Conservation (phyloP, 2,329 filamentous ascomycete species). For the Ramularia endophylla region DNA sequence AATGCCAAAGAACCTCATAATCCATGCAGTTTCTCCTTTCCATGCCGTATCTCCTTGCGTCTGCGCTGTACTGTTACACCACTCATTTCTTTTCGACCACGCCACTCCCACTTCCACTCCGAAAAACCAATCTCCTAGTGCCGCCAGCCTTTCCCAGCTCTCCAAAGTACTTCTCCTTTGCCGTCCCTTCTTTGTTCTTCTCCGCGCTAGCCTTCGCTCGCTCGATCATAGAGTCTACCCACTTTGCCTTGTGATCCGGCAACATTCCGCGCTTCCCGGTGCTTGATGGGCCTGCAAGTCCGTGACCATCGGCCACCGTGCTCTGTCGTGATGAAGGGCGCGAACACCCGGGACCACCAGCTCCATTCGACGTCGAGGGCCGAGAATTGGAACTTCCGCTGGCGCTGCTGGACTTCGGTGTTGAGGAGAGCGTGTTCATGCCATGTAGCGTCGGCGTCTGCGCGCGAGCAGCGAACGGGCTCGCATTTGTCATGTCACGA, state of each 20-base stretch:
- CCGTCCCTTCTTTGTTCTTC: slow-evolving; percentile 28
- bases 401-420: slow-evolving; percentile 16
- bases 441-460: slow-evolving; percentile 4
- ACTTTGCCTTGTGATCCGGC: slow-evolving; percentile 64
- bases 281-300: slow-evolving; percentile 17
- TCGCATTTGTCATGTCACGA: no score
- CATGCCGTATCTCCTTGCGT: no score
- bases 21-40: neutral
- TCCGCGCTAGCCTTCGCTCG: slow-evolving; percentile 63
- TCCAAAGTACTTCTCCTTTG: slow-evolving; percentile 48
- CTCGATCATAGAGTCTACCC: slow-evolving; percentile 79
- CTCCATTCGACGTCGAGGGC: slow-evolving; percentile 21
- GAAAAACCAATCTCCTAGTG: slow-evolving; percentile 65
- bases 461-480: neutral
- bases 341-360: neutral
- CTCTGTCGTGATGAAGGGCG: slow-evolving; percentile 20
- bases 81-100: neutral
- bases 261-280: slow-evolving; percentile 17
- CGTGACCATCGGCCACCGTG: slow-evolving; percentile 7
- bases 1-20: no score
- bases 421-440: slow-evolving; percentile 6
- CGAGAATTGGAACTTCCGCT: slow-evolving; percentile 18
- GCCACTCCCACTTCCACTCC: slow-evolving; percentile 14
- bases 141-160: slow-evolving; percentile 66
- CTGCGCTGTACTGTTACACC: neutral